Evolutionary conservation across 2,329 filamentous ascomycete species (phyloP).

Genomic region (Paradendryphiella salina): DNA sequence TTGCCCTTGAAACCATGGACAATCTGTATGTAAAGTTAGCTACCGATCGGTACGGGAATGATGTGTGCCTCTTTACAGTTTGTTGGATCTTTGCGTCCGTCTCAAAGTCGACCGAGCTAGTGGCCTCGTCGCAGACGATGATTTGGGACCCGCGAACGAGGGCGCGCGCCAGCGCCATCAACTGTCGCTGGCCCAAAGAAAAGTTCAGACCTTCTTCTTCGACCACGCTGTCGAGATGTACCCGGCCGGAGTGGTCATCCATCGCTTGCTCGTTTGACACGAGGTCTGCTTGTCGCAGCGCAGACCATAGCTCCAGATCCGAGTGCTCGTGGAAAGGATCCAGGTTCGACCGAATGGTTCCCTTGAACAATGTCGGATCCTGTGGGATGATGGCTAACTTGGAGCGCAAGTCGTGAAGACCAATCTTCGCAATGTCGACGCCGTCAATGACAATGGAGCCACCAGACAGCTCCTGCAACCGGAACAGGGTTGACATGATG

Average conservation of each 20-base stretch:
- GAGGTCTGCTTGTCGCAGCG: conserved; percentile 75
- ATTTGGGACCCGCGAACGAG: conserved; percentile 86
- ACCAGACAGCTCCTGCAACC: conserved; percentile 59
- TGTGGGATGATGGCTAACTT: conserved; percentile 82
- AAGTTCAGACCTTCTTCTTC: conserved; percentile 97
- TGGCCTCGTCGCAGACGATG: conserved; percentile 97
- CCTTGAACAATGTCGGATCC: conserved; percentile 80
- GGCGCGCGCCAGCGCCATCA: conserved; percentile 91
- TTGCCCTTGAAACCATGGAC: conserved; percentile 80
- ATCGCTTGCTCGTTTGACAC: conserved; percentile 56
- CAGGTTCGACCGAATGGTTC: conserved; percentile 77
- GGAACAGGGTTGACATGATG: conserved; percentile 82
- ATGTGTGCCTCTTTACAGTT: conserved; percentile 66
- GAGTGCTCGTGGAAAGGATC: conserved; percentile 80
- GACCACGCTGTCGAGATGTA: conserved; percentile 81
- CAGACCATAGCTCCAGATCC: conserved; percentile 77
- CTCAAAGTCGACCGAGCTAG: conserved; percentile 66
- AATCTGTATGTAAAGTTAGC: conserved; percentile 74
- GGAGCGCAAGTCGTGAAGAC: conserved; percentile 74
- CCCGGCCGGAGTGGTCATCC: conserved; percentile 58
- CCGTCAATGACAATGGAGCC: conserved; percentile 56
- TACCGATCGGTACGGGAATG: not conserved
- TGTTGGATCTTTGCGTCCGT: conserved; percentile 94
- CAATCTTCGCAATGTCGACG: conserved; percentile 68
- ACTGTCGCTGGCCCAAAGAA: conserved; percentile 71